Base-by-base conservation (phyloP, 1,284 basidiomycete species). In the Lentinula novae-zelandiae region DNA sequence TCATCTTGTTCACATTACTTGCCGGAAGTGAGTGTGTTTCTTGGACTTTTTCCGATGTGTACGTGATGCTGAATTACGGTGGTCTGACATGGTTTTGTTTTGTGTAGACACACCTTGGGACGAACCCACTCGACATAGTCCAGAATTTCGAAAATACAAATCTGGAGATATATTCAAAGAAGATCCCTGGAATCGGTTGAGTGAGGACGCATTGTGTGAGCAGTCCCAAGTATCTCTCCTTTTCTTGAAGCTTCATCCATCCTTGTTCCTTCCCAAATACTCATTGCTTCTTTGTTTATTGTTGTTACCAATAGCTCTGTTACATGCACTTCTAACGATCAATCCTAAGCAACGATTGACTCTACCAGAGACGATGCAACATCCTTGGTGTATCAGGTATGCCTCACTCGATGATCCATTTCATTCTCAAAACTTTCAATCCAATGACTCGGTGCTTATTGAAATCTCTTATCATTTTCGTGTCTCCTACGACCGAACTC, bases 81-180 rank as follows among this genome's bases (percentile, higher is more conserved):
- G 10, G 10, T 15, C 38, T 15, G 3, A 39, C 9, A 39, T 39
- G 10, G 10, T 53, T 13, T 15, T 44, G n/a, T 48, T 10, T 5
- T 1, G 53, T 20, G 0, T 61, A 97, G 95, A 97, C 71, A 98
- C 96, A 0, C 97, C 96, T 1, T 99, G 96, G 96, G 96, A 98
- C 70, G 92, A 97, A 70, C 95, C 96, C 2, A 95, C 95, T 0
- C 70, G 74, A 0, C 79, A 81, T 20, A 93, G 91, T 64, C 83
- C 85, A 1, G 96, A 99, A 73, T 99, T 86, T 71, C 71, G 75
- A 31, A 83, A 86, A 6, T 99, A 92, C 72, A 70, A 90, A 2
- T 81, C 81, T 0, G 95, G 95, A 1, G 78, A 89, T 58, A 85
- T 96, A 57, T 87, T 93, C 65, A 71, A 82, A 7, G 86, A 93